These are phyloP conservation scores for Taiozyma sp. DNA, from an alignment of 1,139 yeast genomes.

Conservation along the genomic window DNA sequence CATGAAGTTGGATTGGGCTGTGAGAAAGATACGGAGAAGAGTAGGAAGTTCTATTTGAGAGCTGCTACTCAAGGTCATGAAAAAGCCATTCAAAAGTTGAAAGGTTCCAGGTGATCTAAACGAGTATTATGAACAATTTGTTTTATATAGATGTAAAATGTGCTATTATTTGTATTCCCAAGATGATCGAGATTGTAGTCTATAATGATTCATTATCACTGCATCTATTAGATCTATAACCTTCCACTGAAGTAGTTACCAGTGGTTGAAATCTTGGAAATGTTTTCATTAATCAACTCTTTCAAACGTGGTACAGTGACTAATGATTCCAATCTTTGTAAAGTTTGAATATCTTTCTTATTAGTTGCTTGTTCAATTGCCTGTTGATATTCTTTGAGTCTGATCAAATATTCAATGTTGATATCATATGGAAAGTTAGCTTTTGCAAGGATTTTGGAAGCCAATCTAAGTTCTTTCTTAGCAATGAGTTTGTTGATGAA, in stretches of 20 bases:
- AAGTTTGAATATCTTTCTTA: slow-evolving; percentile 37
- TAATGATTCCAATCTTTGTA: slow-evolving; percentile 2
- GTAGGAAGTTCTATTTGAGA: slow-evolving; percentile 46
- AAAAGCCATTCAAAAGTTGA: slow-evolving; percentile 36
- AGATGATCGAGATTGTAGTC: background rate
- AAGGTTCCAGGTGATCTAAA: slow-evolving; percentile 6
- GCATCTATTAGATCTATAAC: background rate
- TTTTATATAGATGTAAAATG: background rate
- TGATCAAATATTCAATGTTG: slow-evolving; percentile 44
- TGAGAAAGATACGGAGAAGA: slow-evolving; percentile 38
- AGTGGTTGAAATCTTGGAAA: slow-evolving; percentile 3
- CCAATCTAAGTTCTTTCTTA: slow-evolving; percentile 12
- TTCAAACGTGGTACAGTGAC: slow-evolving; percentile 8
- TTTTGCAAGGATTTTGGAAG: slow-evolving; percentile 11
- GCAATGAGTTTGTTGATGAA: slow-evolving; percentile 37
- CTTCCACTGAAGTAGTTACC: background rate
- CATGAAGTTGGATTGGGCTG: slow-evolving; percentile 77
- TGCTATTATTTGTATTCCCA: background rate
- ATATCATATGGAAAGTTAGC: slow-evolving; percentile 18
- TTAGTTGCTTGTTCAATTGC: slow-evolving; percentile 61
- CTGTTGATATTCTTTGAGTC: slow-evolving; percentile 45
- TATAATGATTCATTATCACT: background rate
- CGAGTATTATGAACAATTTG: background rate
- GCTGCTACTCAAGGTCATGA: slow-evolving; percentile 60
- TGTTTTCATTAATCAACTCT: slow-evolving; percentile 4